phyloP scores from a whole-genome alignment of 139 green algal species.

The Chlamydomonas incerta region DNA sequence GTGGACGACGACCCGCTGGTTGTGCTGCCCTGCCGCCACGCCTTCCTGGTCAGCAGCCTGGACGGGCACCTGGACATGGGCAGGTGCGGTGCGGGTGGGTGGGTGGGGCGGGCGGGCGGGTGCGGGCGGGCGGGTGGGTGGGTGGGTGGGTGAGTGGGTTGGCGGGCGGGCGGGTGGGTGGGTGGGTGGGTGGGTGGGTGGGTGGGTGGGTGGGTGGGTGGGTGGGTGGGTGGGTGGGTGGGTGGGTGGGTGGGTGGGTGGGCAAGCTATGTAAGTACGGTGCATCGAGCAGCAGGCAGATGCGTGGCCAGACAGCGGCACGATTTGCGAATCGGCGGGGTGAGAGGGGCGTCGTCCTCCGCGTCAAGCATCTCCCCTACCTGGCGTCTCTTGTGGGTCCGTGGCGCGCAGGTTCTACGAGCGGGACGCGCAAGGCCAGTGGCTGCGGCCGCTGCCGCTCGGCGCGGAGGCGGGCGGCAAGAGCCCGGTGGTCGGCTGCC shows the following conservation, averaged over 20 bases:
- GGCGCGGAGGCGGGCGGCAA: background rate
- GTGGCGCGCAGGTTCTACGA: slow-evolving; percentile 16
- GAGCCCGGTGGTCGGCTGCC: background rate
- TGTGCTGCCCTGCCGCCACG: slow-evolving; percentile 71
- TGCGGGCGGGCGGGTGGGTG: background rate
- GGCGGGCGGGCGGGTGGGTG: too few relatives aligned
- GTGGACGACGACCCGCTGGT: slow-evolving; percentile 67
- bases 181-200: background rate
- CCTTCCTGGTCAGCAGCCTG: slow-evolving; percentile 51
- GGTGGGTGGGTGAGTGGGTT: too few relatives aligned
- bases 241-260: too few relatives aligned
- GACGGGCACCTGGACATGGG: slow-evolving; percentile 69
- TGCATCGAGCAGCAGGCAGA: too few relatives aligned
- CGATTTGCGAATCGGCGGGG: too few relatives aligned
- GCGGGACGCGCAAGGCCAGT: background rate
- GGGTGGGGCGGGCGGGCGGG: background rate
- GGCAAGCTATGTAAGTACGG: too few relatives aligned
- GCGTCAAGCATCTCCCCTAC: background rate
- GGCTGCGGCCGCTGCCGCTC: slow-evolving; percentile 12
- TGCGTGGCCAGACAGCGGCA: too few relatives aligned
- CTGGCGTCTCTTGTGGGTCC: too few relatives aligned
- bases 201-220: background rate
- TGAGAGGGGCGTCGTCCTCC: too few relatives aligned
- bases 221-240: background rate
- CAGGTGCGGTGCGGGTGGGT: slow-evolving; percentile 30